phyloP scores from a whole-genome alignment of 2,329 filamentous ascomycete genomes.

The Fusarium sp. region DNA sequence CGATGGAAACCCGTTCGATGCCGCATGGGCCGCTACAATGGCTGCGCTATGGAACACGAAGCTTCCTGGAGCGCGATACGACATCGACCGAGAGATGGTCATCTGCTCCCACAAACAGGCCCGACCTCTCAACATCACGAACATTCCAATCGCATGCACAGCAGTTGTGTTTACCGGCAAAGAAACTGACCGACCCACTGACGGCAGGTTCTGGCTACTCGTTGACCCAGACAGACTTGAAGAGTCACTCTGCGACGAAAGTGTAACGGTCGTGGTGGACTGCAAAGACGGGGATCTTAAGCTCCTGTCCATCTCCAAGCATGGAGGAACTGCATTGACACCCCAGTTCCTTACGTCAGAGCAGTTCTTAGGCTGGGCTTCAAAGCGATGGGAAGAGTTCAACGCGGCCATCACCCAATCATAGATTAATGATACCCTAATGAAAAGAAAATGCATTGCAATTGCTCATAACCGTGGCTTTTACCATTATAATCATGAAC shows the following conservation, averaged over 20 bases:
- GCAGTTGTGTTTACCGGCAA: slow-evolving; percentile 80
- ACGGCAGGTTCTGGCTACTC: slow-evolving; percentile 76
- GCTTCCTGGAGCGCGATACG: slow-evolving; percentile 84
- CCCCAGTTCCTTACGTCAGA: slow-evolving; percentile 72
- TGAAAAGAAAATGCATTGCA: slow-evolving; percentile 12
- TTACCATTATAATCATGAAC: slow-evolving; percentile 2
- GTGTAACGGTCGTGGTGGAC: slow-evolving; percentile 85
- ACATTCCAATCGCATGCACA: slow-evolving; percentile 79
- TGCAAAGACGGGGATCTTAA: slow-evolving; percentile 61
- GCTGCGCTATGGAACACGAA: slow-evolving; percentile 82
- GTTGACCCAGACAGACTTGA: slow-evolving; percentile 92
- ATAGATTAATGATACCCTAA: slow-evolving; percentile 46
- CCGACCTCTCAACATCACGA: slow-evolving; percentile 67
- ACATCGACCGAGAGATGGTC: slow-evolving; percentile 81
- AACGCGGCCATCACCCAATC: slow-evolving; percentile 46
- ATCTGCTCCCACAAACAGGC: slow-evolving; percentile 74
- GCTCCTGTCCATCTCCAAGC: slow-evolving; percentile 82
- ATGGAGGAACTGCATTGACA: slow-evolving; percentile 78
- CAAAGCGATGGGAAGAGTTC: slow-evolving; percentile 51
- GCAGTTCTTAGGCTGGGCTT: slow-evolving; percentile 58
- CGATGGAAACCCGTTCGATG: slow-evolving; percentile 91
- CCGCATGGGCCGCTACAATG: slow-evolving; percentile 85
- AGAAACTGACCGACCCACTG: slow-evolving; percentile 58
- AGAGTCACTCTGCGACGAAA: slow-evolving; percentile 84
- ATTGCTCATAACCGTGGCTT: not conserved